Percentiles rank a stretch among this genome's conserved stretches.
Conservation (phyloP, 2,329 filamentous ascomycete species). For the Calonectria pseudoturangicola region DNA sequence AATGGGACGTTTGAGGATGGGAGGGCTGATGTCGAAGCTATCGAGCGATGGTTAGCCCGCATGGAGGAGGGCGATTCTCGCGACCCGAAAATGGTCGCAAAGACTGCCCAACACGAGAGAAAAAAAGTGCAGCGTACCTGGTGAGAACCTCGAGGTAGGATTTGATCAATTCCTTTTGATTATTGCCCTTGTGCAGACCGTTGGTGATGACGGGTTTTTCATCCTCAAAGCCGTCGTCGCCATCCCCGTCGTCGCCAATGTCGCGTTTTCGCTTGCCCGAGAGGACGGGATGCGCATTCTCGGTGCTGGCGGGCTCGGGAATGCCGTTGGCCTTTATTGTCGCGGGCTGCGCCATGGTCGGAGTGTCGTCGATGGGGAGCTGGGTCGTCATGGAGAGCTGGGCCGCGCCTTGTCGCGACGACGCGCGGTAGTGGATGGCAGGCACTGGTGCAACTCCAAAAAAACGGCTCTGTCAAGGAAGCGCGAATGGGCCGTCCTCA, state of each 20-base stretch:
- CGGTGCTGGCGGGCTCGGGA: conserved; percentile 59
- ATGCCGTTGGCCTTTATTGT: conserved; percentile 65
- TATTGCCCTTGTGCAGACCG: conserved; percentile 53
- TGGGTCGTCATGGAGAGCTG: conserved; percentile 53
- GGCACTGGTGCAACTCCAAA: conserved; percentile 64
- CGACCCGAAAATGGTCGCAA: conserved; percentile 39
- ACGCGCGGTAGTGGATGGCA: conserved; percentile 62
- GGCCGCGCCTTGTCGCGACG: conserved; percentile 64
- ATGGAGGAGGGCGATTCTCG: conserved; percentile 35
- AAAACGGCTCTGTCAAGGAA: conserved; percentile 60
- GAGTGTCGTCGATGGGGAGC: conserved; percentile 50
- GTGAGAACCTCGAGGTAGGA: conserved; percentile 61
- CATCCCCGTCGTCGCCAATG: conserved; percentile 62
- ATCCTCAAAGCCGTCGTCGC: conserved; percentile 55
- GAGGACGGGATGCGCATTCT: conserved; percentile 58
- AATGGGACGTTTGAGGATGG: conserved; percentile 73
- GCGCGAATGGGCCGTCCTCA: conserved; percentile 57
- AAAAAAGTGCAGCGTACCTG: conserved; percentile 58
- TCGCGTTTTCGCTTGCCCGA: conserved; percentile 77
- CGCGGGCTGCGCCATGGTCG: conserved; percentile 65
- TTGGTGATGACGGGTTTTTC: conserved; percentile 51
- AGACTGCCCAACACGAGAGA: conserved; percentile 28
- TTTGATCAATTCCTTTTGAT: conserved; percentile 62
- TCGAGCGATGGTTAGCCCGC: conserved; percentile 55
- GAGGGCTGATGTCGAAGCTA: conserved; percentile 73